Base-by-base conservation (phyloP, 805 yeast species). In the Saccharomyces mikatae region DNA sequence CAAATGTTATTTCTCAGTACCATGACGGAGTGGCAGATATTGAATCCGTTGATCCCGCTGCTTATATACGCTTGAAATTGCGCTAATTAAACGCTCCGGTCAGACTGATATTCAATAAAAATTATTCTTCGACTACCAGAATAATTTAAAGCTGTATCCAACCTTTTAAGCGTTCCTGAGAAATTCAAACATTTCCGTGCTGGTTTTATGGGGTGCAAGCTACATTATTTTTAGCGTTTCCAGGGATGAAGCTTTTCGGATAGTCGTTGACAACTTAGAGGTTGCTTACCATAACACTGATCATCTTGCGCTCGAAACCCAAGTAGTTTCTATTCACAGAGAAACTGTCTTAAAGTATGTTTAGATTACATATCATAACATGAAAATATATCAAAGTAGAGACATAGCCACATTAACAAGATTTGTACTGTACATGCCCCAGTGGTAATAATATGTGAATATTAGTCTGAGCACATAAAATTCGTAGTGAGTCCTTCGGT, bases 181-280 rank as follows among this genome's bases (percentile, higher is more conserved):
- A 49, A 50, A 55, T 10, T 53, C 70, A 2, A 52, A 67, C 36
- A 61, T 73, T 14, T 77, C 78, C 10, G 61, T 72, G 4, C 63
- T 76, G 36, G 69, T 67, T 6, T 60, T 63, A 29, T 76, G 80
- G 80, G 80, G 79, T 13, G 62, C 66, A 48, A 73, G 74, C 49
- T 78, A 75, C 52, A 28, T 36, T 24, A 69, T 75, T 46, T 76
- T 75, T 58, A 61, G 58, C 10, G 51, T 56, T 11, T 66, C 60
- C 22, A 78, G 78, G 2, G 77, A 76, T 24, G 67, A 68, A 26
- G 76, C 76, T 11, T 74, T 51, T 58, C 64, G 60, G 54, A 66
- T 62, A 56, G 77, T 75, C 55, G 58, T 60, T 6, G 63, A 61
- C 27, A 60, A 66, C 29, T 61, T 65, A 8, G 65, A 62, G 54